phyloP scores from a whole-genome alignment of 148 eudicot species.

The Chenopodium suecicum region DNA sequence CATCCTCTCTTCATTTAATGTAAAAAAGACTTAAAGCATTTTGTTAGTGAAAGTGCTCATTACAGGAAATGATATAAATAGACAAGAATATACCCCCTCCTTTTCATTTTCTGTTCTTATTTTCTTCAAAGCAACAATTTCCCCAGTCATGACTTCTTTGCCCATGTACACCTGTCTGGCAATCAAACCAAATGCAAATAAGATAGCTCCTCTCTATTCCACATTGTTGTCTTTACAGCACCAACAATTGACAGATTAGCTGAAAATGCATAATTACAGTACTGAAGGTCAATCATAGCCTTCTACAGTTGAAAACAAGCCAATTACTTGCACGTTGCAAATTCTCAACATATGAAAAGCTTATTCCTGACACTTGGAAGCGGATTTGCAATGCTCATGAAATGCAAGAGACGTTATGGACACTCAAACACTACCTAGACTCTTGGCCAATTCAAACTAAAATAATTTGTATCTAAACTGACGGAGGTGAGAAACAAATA shows the following conservation, averaged over 20 bases:
- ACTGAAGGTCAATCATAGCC: not conserved
- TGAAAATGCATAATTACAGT: not conserved
- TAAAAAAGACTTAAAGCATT: not conserved
- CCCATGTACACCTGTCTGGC: slow-evolving; percentile 92
- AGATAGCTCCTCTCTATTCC: not conserved
- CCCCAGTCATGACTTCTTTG: slow-evolving; percentile 67
- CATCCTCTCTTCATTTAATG: not conserved
- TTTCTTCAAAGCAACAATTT: slow-evolving; percentile 75
- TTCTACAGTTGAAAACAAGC: not conserved
- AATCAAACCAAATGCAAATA: slow-evolving; percentile 16
- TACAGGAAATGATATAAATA: not conserved
- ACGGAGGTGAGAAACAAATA: not conserved
- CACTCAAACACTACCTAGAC: not conserved
- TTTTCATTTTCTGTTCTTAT: slow-evolving; percentile 77
- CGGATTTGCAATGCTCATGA: not conserved
- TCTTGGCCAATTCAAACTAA: not conserved
- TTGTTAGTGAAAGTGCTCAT: not conserved
- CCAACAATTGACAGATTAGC: not conserved
- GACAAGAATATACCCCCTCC: slow-evolving; percentile 69
- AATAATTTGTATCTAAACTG: not conserved
- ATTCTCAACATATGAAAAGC: not conserved
- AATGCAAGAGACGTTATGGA: not conserved
- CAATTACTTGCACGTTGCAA: not conserved
- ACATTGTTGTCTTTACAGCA: not conserved
- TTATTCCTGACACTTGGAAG: not conserved